Evolutionary conservation across 768 basidiomycete species (phyloP), one percentile per base, ranked within the genome.

Genomic region (Royoungia palumana): DNA sequence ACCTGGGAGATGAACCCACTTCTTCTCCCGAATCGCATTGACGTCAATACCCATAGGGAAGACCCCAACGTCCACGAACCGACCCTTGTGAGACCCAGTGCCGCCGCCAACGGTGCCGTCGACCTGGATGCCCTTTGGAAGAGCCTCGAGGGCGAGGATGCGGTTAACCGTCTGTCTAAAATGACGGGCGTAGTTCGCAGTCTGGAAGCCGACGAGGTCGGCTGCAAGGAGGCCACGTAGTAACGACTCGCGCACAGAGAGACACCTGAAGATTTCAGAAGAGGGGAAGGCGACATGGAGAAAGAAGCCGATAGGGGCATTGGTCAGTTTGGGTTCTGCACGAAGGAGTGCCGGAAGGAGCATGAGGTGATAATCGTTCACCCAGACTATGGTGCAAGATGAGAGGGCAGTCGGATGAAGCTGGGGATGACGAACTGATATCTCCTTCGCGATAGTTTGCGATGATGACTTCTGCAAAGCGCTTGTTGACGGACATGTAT

Each of bases 301-400:
- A 78, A 98, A 98, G 80, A 97, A 96, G 2, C 88, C 81, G 51
- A 79, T 77, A 35, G 73, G 70, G 2, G 71, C 72, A 13, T 68
- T 48, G 12, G 60, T 44, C 7, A 91, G 64, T 61, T 76, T 46
- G 66, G 74, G 20, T 70, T 76, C 54, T 22, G 82, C 76, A 42
- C 94, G 85, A 24, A 98, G 79, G 70, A 97, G 83, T 36, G 79
- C 76, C 2, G 95, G 95, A 9, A 96, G 81, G 41, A 98, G 84
- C 75, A 96, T 87, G 41, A 98, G 83, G 62, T 99, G 95, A 69
- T 97, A 99, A 72, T 98, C 95, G 69, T 99, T 93, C 4, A 90
- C 77, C 85, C 85, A 89, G 58, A 89, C 77, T 78, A 16, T 7
- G 19, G 44, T 4, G 32, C 3, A 4, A 19, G 35, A 43, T 62